Evolutionary conservation across 495 filamentous ascomycete genomes (phyloP), one percentile per base, ranked within the genome.

Genomic region (Penicillium antarcticum): DNA sequence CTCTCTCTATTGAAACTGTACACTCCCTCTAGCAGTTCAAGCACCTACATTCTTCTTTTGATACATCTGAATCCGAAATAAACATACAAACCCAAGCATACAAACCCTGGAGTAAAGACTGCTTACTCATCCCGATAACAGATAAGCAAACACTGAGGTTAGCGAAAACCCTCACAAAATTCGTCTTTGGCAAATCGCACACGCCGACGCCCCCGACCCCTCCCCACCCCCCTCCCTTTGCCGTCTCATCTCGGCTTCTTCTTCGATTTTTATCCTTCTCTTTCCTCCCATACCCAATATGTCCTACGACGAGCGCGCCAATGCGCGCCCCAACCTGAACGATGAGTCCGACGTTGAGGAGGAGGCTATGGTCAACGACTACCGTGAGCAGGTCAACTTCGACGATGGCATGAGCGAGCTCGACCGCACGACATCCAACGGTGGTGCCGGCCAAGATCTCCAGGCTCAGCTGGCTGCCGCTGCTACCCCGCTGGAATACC

Each of bases 341-440:
- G 86, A 92, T 72, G 89, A 91, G 62, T 92, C 89, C 59, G 91
- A 96, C 70, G 86, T 87, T 50, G 91, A 96, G 73, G 91, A 96
- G 81, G 91, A 96, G 73, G 87, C 88, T 56, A 80, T 96, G 52
- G 91, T 89, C 64, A 88, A 89, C 73, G 91, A 96, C 75, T 96
- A 95, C 82, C 84, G 82, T 57, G 91, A 95, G 73, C 91, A 97
- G 76, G 89, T 95, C 58, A 88, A 89, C 63, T 96, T 87, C 61
- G 89, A 94, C 49, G 89, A 90, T 67, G 84, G 82, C 51, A 80
- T 89, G 78, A 88, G 87, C 56, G 91, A 92, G 40, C 68, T 91
- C 56, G 87, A 89, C 60, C 78, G 80, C 61, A 76, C 79, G 36
- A 82, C 66, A 68, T 77, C 80, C 33, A 66, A 76, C 55, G 72